A percentile compares a stretch with the other conserved stretches of the same genome.
Conservation (phyloP, 2,329 filamentous ascomycete species). For the Colletotrichum lini region DNA sequence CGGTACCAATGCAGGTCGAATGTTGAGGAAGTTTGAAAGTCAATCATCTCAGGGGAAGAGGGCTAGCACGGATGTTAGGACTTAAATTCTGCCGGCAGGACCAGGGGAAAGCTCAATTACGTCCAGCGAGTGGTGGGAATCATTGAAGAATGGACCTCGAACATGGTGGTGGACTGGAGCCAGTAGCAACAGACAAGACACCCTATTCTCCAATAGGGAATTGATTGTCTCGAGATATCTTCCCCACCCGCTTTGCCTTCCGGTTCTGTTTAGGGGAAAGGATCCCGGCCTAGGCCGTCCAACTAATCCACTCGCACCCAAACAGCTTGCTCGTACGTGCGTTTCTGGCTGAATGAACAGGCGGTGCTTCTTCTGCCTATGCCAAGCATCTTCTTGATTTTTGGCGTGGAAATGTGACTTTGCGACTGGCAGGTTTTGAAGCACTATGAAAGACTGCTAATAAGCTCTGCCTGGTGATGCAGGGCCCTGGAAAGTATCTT, state of each 20-base stretch:
- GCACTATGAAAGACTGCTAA: not conserved
- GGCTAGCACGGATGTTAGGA: constrained; percentile 13
- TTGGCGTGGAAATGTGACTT: not conserved
- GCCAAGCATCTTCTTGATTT: not conserved
- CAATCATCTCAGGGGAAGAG: not conserved
- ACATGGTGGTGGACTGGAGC: not conserved
- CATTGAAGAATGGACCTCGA: not conserved
- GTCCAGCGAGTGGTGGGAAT: constrained; percentile 10
- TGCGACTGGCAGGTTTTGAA: not conserved
- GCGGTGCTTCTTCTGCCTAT: not conserved
- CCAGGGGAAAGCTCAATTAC: not conserved
- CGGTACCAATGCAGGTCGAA: constrained; percentile 16
- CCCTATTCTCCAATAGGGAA: constrained; percentile 28
- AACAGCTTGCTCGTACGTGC: not conserved
- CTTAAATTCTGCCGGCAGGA: constrained; percentile 4
- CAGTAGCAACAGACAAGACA: not conserved
- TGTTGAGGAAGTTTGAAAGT: not conserved
- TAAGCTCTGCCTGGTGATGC: not conserved
- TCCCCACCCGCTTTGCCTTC: constrained; percentile 17
- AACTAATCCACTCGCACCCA: not conserved
- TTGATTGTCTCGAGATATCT: constrained; percentile 23
- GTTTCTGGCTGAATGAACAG: constrained; percentile 1
- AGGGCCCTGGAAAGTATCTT: not conserved
- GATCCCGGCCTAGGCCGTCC: constrained; percentile 10
- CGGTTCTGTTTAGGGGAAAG: constrained; percentile 6